Conservation (phyloP, 768 basidiomycete species). For the Russula sp. region DNA sequence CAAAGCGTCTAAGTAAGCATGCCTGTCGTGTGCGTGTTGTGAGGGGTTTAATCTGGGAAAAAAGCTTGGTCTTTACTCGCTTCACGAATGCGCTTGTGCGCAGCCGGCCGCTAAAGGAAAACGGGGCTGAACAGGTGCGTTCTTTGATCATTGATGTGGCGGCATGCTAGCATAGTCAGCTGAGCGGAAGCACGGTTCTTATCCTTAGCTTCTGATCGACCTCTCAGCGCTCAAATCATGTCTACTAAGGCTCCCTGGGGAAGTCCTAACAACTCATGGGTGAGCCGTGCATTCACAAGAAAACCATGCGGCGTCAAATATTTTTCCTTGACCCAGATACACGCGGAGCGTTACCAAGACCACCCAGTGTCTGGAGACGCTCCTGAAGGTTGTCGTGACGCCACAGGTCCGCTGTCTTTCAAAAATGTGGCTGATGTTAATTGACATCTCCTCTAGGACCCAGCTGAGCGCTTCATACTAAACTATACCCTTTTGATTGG, state of each 20-base stretch:
- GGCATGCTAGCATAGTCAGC: neutral
- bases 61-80: slow-evolving; percentile 72
- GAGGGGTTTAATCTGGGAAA: neutral
- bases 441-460: slow-evolving; percentile 50
- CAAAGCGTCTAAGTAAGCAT: slow-evolving; percentile 77
- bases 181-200: slow-evolving; percentile 19
- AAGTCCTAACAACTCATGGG: slow-evolving; percentile 51
- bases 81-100: slow-evolving; percentile 88
- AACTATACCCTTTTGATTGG: slow-evolving; percentile 94
- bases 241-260: slow-evolving; percentile 78
- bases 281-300: slow-evolving; percentile 28
- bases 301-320: neutral
- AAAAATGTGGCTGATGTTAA: slow-evolving; percentile 4
- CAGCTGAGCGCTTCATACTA: slow-evolving; percentile 88
- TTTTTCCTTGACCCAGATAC: slow-evolving; percentile 48
- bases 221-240: slow-evolving; percentile 81
- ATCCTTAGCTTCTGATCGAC: slow-evolving; percentile 81
- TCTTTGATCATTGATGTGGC: slow-evolving; percentile 16
- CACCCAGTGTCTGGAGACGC: slow-evolving; percentile 76
- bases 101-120: slow-evolving; percentile 86
- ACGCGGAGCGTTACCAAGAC: slow-evolving; percentile 75
- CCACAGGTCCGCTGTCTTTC: slow-evolving; percentile 58
- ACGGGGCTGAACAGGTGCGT: slow-evolving; percentile 95
- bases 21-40: neutral
- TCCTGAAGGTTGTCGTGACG: slow-evolving; percentile 93